Conservation (phyloP, 2,329 filamentous ascomycete species). For the Arthrobotrys conoides region DNA sequence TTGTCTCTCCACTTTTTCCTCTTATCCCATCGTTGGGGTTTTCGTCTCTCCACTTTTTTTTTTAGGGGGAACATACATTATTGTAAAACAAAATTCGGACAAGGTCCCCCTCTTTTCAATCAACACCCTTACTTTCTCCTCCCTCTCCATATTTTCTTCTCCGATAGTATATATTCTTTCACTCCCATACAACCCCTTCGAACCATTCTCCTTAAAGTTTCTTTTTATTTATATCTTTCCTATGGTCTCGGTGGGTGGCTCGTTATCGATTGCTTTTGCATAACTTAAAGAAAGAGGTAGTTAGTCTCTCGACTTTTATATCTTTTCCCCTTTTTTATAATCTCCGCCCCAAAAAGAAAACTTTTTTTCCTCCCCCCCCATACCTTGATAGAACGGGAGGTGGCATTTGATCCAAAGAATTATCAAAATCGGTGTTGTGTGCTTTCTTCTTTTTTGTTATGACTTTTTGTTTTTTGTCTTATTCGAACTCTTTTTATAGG, state of each 20-base stretch:
- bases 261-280: conserved; percentile 22
- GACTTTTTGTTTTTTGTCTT: background rate
- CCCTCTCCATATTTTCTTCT: conserved; percentile 28
- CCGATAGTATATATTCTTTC: conserved; percentile 11
- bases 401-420: conserved; percentile 49
- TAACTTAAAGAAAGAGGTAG: conserved; percentile 12
- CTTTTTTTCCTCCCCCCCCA: conserved; percentile 7
- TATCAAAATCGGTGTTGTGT: conserved; percentile 57
- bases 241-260: conserved; percentile 23
- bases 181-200: background rate
- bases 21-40: conserved; percentile 7
- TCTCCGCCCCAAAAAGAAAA: background rate
- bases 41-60: conserved; percentile 10
- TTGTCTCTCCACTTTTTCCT: conserved; percentile 60
- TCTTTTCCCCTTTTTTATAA: conserved; percentile 19
- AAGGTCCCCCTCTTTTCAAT: conserved; percentile 51
- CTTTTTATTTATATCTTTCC: conserved; percentile 8
- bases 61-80: conserved; percentile 43
- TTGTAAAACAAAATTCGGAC: conserved; percentile 55
- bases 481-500: too few relatives aligned
- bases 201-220: conserved; percentile 2
- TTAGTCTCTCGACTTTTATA: background rate
- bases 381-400: conserved; percentile 56
- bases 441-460: conserved; percentile 7
- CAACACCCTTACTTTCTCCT: conserved; percentile 49